These are phyloP conservation scores for Tetratostichococcus sp. DNA, from an alignment of 139 green algal genomes.

Conservation along the genomic window DNA sequence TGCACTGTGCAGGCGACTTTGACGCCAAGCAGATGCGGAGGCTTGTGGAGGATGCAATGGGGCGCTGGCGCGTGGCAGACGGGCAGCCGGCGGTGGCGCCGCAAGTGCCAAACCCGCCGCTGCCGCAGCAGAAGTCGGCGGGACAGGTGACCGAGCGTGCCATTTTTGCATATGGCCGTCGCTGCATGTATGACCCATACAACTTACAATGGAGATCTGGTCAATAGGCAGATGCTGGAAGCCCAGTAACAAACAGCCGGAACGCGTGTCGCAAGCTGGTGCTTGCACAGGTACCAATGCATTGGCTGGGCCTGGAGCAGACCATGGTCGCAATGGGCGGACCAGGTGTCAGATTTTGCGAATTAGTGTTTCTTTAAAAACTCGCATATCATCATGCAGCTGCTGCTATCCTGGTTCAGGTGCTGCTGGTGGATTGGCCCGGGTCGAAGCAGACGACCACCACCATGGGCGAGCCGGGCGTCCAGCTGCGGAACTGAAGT, in stretches of 20 bases:
- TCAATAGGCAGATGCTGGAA: no score
- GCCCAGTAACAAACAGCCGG: no score
- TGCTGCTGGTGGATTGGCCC: conserved; percentile 3
- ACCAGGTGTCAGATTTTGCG: conserved; percentile 49
- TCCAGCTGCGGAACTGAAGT: conserved; percentile 42
- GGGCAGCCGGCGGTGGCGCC: conserved; percentile 32
- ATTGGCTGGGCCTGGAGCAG: conserved; percentile 25
- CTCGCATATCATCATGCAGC: conserved; percentile 10
- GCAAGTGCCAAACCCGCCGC: conserved; percentile 24
- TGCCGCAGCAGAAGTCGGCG: conserved; percentile 11
- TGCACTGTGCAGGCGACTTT: conserved; percentile 75
- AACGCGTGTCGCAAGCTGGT: no score
- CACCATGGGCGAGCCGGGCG: conserved; percentile 51
- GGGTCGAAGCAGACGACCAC: conserved; percentile 45
- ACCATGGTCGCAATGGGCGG: conserved; percentile 51
- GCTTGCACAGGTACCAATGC: no score
- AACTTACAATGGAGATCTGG: no score
- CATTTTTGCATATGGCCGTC: no score
- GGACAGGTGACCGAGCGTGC: neutral
- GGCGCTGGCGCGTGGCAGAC: conserved; percentile 34
- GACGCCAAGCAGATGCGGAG: conserved; percentile 36
- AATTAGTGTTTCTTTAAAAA: conserved; percentile 59
- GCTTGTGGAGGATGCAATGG: conserved; percentile 35
- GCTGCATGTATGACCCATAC: no score
- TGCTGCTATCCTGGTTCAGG: no score